A percentile compares a stretch with the other conserved stretches of the same genome.
Evolutionary conservation across 208 protist genomes (phyloP).

Genomic region (Trypanosoma cruzi): DNA sequence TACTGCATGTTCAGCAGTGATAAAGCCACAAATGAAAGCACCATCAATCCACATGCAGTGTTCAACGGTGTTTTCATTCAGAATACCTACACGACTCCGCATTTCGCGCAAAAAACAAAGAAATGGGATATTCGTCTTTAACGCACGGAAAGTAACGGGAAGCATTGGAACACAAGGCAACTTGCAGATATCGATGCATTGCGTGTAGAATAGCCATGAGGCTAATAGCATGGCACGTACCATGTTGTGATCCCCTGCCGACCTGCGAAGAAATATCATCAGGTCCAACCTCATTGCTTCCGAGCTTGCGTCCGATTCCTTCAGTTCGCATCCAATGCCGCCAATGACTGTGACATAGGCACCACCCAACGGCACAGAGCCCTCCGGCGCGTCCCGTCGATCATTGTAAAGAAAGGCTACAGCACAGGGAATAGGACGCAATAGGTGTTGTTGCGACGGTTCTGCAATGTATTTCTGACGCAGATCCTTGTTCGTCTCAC

Average conservation of each 20-base stretch:
- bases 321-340: conserved; percentile 22
- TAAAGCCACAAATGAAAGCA: conserved; percentile 34
- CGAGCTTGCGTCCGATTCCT: not conserved
- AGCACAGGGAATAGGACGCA: conserved; percentile 53
- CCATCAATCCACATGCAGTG: conserved; percentile 45
- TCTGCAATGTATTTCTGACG: conserved; percentile 29
- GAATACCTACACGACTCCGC: conserved; percentile 35
- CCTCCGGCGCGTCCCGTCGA: conserved; percentile 38
- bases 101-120: conserved; percentile 78
- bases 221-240: conserved; percentile 56
- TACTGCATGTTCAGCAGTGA: conserved; percentile 27
- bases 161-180: conserved; percentile 31
- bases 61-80: conserved; percentile 23
- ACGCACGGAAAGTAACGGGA: conserved; percentile 27
- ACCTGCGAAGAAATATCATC: conserved; percentile 69
- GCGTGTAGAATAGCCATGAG: conserved; percentile 49
- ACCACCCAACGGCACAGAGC: conserved; percentile 39
- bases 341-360: conserved; percentile 64
- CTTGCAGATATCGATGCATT: conserved; percentile 35
- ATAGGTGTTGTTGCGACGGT: conserved; percentile 19
- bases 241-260: conserved; percentile 78
- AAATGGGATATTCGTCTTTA: conserved; percentile 79
- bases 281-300: conserved; percentile 27
- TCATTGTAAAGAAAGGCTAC: conserved; percentile 69
- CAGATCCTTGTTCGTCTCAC: conserved; percentile 40